Evolutionary conservation across 805 yeast genomes (phyloP).

Genomic region (Yamadazyma sp.): DNA sequence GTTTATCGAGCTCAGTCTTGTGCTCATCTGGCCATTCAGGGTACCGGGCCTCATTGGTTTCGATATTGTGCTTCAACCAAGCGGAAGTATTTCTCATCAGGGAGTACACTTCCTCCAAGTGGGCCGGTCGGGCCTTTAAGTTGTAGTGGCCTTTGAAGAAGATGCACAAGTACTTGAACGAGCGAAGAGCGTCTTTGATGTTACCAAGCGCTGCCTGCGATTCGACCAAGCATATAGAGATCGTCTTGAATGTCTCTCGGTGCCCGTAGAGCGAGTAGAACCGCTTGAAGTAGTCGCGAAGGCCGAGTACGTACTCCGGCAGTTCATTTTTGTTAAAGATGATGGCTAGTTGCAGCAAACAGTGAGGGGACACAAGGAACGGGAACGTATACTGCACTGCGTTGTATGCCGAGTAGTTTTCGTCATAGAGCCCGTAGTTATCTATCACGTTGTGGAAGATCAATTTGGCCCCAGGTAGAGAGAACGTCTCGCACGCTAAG

Average conservation of each 20-base stretch:
- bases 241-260: slow-evolving; percentile 25
- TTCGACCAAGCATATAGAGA: slow-evolving; percentile 32
- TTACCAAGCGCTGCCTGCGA: slow-evolving; percentile 25
- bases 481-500: slow-evolving; percentile 21
- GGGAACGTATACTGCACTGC: slow-evolving; percentile 21
- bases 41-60: slow-evolving; percentile 15
- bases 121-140: slow-evolving; percentile 12
- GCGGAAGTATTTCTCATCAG: slow-evolving; percentile 11
- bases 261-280: slow-evolving; percentile 38
- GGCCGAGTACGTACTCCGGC: slow-evolving; percentile 27
- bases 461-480: slow-evolving; percentile 26
- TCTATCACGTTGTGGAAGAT: slow-evolving; percentile 38
- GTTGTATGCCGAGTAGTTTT: slow-evolving; percentile 9
- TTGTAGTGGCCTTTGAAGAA: slow-evolving; percentile 23
- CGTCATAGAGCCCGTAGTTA: slow-evolving; percentile 19
- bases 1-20: slow-evolving; percentile 12
- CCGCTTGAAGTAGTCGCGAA: slow-evolving; percentile 35
- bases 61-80: slow-evolving; percentile 26
- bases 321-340: slow-evolving; percentile 30
- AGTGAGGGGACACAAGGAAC: slow-evolving; percentile 30
- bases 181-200: slow-evolving; percentile 22
- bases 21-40: slow-evolving; percentile 9
- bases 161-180: slow-evolving; percentile 23
- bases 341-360: slow-evolving; percentile 25
- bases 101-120: slow-evolving; percentile 9